Conservation (phyloP, 2,329 filamentous ascomycete species). For the Sarocladiaceae sp. region DNA sequence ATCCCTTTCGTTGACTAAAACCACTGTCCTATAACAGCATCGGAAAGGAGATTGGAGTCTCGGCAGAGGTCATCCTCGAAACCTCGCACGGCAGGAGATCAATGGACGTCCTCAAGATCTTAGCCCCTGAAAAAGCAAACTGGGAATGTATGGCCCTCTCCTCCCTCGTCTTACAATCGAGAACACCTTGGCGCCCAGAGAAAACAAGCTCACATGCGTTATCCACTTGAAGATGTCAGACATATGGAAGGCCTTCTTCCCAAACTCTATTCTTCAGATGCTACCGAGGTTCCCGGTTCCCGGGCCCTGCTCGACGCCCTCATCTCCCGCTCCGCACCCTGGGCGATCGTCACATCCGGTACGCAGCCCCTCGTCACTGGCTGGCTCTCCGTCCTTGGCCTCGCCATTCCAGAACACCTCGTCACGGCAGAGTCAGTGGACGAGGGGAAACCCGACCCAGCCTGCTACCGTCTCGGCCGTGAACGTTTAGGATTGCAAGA, state of each 20-base stretch:
- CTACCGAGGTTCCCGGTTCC: slow-evolving; percentile 79
- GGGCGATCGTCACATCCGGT: slow-evolving; percentile 82
- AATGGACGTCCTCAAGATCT: slow-evolving; percentile 75
- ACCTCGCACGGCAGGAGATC: slow-evolving; percentile 87
- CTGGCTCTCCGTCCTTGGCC: slow-evolving; percentile 62
- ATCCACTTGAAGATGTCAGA: slow-evolving; percentile 70
- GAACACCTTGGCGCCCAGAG: neutral
- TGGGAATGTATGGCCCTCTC: slow-evolving; percentile 73
- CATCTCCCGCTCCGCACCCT: slow-evolving; percentile 56
- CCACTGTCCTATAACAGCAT: slow-evolving; percentile 41
- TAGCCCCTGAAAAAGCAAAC: slow-evolving; percentile 79
- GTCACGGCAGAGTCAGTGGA: slow-evolving; percentile 71
- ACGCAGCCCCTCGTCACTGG: slow-evolving; percentile 61
- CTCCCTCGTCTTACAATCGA: neutral
- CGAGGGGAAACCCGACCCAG: slow-evolving; percentile 70
- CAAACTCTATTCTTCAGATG: slow-evolving; percentile 67
- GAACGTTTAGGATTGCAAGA: slow-evolving; percentile 50
- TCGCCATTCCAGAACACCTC: slow-evolving; percentile 59
- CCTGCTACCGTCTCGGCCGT: slow-evolving; percentile 65
- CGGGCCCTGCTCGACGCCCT: slow-evolving; percentile 63
- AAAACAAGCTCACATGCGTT: neutral
- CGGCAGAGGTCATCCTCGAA: slow-evolving; percentile 76
- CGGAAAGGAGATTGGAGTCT: slow-evolving; percentile 75
- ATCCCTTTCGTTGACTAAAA: no score
- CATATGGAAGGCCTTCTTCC: slow-evolving; percentile 74